Base-by-base conservation (phyloP, 192 early-diverging fungal genomes). In the Mortierella antarctica region DNA sequence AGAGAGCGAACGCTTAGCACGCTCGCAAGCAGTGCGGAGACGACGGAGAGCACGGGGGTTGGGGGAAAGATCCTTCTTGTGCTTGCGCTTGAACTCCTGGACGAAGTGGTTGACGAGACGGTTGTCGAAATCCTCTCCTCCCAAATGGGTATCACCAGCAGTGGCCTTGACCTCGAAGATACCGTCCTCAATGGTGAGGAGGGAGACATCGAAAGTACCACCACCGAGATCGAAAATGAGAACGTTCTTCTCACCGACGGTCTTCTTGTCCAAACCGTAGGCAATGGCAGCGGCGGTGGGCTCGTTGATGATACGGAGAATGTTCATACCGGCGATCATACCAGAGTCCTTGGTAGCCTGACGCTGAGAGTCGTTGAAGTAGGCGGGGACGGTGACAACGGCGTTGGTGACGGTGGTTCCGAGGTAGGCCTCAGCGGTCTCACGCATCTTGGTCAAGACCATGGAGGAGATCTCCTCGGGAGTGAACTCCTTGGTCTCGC, bases 261-360 rank as follows among this genome's bases (percentile, higher is more conserved):
- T 82, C 92, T 96, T 97, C 92, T 97, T 97, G 91, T 99, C 97
- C 67, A 98, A 89, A 89, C 96, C 97, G 83, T 98, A 99, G 78
- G 98, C 98, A 82, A 99, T 98, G 78, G 98, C 98, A 39, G 98
- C 98, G 54, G 98, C 96, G 57, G 98, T 98, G 71, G 98, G 96
- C 89, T 99, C 98, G 92, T 98, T 98, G 89, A 98, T 98, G 90
- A 99, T 99, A 88, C 98, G 96, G 79, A 96, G 94, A 58, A 99
- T 96, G 89, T 98, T 97, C 63, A 99, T 88, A 64, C 96, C 97
- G 58, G 97, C 85, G 82, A 99, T 98, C 73, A 92, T 88, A 89
- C 96, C 98, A 70, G 98, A 95, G 85, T 99, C 98, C 93, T 98
- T 98, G 90, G 98, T 99, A 78, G 97, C 97, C 88, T 99, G 97